Evolutionary conservation across 1,284 basidiomycete genomes (phyloP).

Genomic region (Stygiomarasmius scandens): DNA sequence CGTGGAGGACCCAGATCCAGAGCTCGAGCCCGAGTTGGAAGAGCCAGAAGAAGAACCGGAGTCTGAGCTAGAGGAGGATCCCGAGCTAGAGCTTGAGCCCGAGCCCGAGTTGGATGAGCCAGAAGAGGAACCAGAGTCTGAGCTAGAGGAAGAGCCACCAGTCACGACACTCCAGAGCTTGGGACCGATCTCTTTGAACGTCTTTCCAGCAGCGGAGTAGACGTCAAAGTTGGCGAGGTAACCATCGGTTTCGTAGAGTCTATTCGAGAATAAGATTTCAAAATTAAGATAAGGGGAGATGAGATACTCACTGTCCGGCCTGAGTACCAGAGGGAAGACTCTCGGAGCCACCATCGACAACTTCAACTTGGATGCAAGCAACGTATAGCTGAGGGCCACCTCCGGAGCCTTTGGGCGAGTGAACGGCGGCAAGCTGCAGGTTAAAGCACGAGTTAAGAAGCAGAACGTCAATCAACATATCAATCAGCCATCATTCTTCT

Average conservation of each 20-base stretch:
- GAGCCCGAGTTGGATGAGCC: no score
- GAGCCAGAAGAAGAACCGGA: no score
- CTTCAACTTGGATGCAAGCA: constrained; percentile 36
- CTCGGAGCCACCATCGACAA: constrained; percentile 33
- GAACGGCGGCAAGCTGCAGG: constrained; percentile 19
- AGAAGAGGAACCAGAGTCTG: no score
- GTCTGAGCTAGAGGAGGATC: no score
- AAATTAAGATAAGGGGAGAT: neutral
- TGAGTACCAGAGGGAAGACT: constrained; percentile 31
- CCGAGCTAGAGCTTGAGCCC: no score
- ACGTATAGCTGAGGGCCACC: constrained; percentile 26
- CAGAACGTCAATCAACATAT: neutral
- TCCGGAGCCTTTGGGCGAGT: constrained; percentile 23
- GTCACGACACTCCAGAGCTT: no score
- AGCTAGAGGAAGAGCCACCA: no score
- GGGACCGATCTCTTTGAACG: no score
- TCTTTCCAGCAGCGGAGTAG: neutral
- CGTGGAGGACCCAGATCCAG: no score
- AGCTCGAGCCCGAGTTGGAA: no score
- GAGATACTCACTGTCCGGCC: constrained; percentile 21
- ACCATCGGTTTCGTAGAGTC: constrained; percentile 21
- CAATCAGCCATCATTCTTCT: neutral
- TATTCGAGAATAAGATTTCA: constrained; percentile 4
- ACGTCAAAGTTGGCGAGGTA: constrained; percentile 25
- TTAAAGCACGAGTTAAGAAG: no score